Percentiles rank a stretch among this genome's conserved stretches.
Conservation (phyloP, 2,329 filamentous ascomycete genomes). For the Pleurostoma richardsiae region DNA sequence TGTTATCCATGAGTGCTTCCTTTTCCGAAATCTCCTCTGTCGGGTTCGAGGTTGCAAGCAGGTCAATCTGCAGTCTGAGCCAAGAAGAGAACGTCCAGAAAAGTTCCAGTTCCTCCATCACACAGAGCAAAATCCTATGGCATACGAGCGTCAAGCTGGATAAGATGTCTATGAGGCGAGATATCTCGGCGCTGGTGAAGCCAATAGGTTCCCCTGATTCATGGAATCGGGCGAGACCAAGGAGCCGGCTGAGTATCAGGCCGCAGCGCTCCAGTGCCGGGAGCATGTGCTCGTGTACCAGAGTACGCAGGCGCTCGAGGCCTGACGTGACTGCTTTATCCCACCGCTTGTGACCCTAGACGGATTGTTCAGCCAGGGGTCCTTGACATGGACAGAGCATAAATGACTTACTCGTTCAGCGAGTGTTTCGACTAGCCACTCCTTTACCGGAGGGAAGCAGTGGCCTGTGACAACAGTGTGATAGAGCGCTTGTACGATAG, state of each 20-base stretch:
- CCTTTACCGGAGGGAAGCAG: slow-evolving; percentile 67
- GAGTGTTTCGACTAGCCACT: slow-evolving; percentile 85
- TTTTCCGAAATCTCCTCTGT: slow-evolving; percentile 72
- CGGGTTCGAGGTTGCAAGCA: slow-evolving; percentile 59
- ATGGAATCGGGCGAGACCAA: slow-evolving; percentile 78
- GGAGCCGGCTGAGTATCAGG: slow-evolving; percentile 75
- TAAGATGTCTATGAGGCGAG: slow-evolving; percentile 62
- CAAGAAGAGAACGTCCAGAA: slow-evolving; percentile 78
- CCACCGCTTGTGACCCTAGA: slow-evolving; percentile 87
- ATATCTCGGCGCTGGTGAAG: slow-evolving; percentile 59
- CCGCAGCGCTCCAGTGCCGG: slow-evolving; percentile 80
- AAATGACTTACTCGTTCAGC: slow-evolving; percentile 61
- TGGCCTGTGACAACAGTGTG: slow-evolving; percentile 82
- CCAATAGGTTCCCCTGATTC: slow-evolving; percentile 62
- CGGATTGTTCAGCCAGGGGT: neutral
- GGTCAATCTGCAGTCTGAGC: slow-evolving; percentile 79
- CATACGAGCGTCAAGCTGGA: slow-evolving; percentile 71
- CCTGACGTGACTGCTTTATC: slow-evolving; percentile 79
- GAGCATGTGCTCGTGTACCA: slow-evolving; percentile 83
- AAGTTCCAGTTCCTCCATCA: slow-evolving; percentile 71
- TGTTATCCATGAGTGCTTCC: slow-evolving; percentile 69
- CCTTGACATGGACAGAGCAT: neutral
- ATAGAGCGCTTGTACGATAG: slow-evolving; percentile 72
- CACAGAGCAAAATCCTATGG: slow-evolving; percentile 65
- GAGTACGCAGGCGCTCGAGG: slow-evolving; percentile 68